A percentile compares a stretch with the other conserved stretches of the same genome.
phyloP scores from a whole-genome alignment of 441 rosid genomes.

The Adansonia rubrostipa region DNA sequence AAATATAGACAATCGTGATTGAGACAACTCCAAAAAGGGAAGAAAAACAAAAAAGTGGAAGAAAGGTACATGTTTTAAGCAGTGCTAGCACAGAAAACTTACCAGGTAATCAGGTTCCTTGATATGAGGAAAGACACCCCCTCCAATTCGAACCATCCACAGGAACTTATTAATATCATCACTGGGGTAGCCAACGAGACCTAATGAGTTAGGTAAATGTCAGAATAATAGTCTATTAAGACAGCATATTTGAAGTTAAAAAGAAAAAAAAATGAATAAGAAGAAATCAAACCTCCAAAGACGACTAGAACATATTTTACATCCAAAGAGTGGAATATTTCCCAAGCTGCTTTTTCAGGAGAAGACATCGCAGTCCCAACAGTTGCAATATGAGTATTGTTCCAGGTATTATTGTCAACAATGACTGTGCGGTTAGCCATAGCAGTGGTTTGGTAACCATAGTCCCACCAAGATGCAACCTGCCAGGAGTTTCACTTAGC shows the following conservation, averaged over 20 bases:
- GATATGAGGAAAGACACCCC: conserved; percentile 98
- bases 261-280: neutral
- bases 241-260: conserved; percentile 5
- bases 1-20: neutral
- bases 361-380: conserved; percentile 99
- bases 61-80: neutral
- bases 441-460: conserved; percentile 99
- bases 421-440: conserved; percentile 99
- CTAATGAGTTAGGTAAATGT: conserved; percentile 48
- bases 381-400: conserved; percentile 99
- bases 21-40: neutral
- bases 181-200: conserved; percentile 98
- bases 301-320: conserved; percentile 99
- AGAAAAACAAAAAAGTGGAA: conserved; percentile 3
- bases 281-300: conserved; percentile 84
- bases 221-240: conserved; percentile 36
- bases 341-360: conserved; percentile 99
- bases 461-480: conserved; percentile 99
- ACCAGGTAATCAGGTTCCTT: conserved; percentile 99
- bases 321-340: conserved; percentile 92
- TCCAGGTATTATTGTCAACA: conserved; percentile 99
- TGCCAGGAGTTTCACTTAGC: conserved; percentile 38
- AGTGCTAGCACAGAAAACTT: conserved; percentile 27
- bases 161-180: conserved; percentile 98
- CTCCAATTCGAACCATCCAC: conserved; percentile 99